Evolutionary conservation across 495 filamentous ascomycete species (phyloP).

Genomic region (Thermothielavioides terrestris): DNA sequence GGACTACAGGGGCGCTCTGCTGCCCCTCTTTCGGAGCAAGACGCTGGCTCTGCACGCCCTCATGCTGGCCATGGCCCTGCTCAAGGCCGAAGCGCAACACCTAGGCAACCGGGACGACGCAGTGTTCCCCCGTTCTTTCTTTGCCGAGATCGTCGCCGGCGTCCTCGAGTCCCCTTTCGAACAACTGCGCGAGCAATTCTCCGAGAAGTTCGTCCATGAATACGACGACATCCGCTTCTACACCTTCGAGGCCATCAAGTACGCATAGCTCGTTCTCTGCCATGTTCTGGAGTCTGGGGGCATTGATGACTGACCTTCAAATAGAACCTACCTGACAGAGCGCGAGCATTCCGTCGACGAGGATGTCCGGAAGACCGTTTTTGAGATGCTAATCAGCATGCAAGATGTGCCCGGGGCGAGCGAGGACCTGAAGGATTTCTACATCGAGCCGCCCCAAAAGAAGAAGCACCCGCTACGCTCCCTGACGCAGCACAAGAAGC

Average conservation of each 20-base stretch:
- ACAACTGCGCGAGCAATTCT: constrained; percentile 57
- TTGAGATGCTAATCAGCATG: constrained; percentile 57
- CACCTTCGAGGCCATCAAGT: constrained; percentile 64
- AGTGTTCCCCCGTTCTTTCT: constrained; percentile 54
- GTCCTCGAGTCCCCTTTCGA: constrained; percentile 52
- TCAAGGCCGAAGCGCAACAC: constrained; percentile 66
- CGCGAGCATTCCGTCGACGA: constrained; percentile 32
- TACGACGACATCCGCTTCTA: constrained; percentile 82
- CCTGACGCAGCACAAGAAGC: constrained; percentile 56
- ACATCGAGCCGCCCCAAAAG: constrained; percentile 43
- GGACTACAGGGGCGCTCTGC: constrained; percentile 55
- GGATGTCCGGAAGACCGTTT: constrained; percentile 42
- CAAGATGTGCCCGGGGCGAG: constrained; percentile 53
- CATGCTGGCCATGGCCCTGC: constrained; percentile 69
- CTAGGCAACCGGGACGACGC: constrained; percentile 50
- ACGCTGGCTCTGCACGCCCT: constrained; percentile 52
- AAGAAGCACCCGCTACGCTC: constrained; percentile 45
- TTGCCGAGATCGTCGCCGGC: constrained; percentile 52
- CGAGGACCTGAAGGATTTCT: constrained; percentile 60
- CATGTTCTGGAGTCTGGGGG: neutral
- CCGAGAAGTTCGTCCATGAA: constrained; percentile 63
- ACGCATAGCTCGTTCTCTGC: constrained; percentile 30
- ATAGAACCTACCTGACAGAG: constrained; percentile 31
- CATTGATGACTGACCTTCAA: constrained; percentile 13
- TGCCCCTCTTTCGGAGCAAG: constrained; percentile 46